Evolutionary conservation across 192 early-diverging fungal species (phyloP), one percentile per base, ranked within the genome.

Genomic region (Linnemannia hyalina): DNA sequence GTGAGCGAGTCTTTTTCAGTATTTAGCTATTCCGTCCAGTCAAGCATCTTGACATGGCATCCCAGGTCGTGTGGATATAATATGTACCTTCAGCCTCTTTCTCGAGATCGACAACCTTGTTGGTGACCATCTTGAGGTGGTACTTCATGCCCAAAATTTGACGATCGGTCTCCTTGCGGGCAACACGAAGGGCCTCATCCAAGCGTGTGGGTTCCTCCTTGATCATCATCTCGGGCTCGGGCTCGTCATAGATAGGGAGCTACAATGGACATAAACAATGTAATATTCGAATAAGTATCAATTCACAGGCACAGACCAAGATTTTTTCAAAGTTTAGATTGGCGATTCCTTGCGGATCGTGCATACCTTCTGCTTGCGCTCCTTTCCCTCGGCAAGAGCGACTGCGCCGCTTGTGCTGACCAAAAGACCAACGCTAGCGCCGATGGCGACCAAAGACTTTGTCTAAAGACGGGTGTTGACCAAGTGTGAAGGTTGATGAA

Each of bases 71-170:
- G 47, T 52, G 26, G 0, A 65, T 29, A 60, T 32, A 47, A 57
- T 54, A 10, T 75, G 11, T 86, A 86, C 84, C 74, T 76, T 86
- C 84, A 38, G 84, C 84, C 49, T 86, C 84, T 80, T 86, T 86
- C 80, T 86, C 84, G 35, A 86, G 47, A 55, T 81, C 84, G 60
- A 86, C 84, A 20, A 86, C 84, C 76, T 86, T 86, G 80, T 86
- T 74, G 76, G 84, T 86, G 26, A 81, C 84, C 74, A 80, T 77
- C 70, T 86, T 79, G 41, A 86, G 75, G 32, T 86, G 84, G 63
- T 86, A 70, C 84, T 86, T 86, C 84, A 86, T 81, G 60, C 84
- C 84, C 65, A 81, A 52, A 73, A 86, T 77, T 76, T 86, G 84
- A 49, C 84, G 84, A 74, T 86, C 84, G 29, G 84, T 86, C 79